phyloP scores from a whole-genome alignment of 495 filamentous ascomycete genomes.

The Xylaria longipes region DNA sequence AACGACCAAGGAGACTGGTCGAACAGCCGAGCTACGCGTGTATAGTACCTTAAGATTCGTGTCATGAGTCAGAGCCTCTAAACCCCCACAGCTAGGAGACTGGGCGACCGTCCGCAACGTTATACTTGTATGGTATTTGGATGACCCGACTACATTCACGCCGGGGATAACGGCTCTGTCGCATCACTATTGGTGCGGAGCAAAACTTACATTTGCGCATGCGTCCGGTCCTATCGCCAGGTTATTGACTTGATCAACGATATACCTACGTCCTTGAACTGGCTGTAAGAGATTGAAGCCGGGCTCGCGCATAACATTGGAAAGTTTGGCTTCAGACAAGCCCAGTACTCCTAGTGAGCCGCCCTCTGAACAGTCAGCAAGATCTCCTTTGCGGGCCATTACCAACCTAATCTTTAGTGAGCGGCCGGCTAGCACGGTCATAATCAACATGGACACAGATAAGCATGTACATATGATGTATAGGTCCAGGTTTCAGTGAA shows the following conservation, averaged over 20 bases:
- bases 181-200: conserved; percentile 58
- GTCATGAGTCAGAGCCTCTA: conserved; percentile 18
- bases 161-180: conserved; percentile 48
- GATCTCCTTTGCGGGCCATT: neutral
- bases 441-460: neutral
- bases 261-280: conserved; percentile 54
- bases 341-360: neutral
- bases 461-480: neutral
- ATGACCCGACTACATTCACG: conserved; percentile 46
- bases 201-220: conserved; percentile 65
- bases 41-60: neutral
- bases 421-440: neutral
- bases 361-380: too few relatives aligned
- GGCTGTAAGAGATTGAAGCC: conserved; percentile 46
- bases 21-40: neutral
- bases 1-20: neutral
- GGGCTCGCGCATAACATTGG: neutral
- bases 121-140: conserved; percentile 28
- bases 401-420: neutral
- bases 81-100: conserved; percentile 28
- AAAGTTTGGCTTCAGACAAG: neutral
- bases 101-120: conserved; percentile 15
- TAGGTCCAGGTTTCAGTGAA: neutral
- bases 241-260: conserved; percentile 74
- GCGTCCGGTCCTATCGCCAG: conserved; percentile 62